A percentile compares a stretch with the other conserved stretches of the same genome.
These are phyloP conservation scores for Scheffersomyces stipitis DNA, from an alignment of 805 yeast genomes.

Conservation along the genomic window DNA sequence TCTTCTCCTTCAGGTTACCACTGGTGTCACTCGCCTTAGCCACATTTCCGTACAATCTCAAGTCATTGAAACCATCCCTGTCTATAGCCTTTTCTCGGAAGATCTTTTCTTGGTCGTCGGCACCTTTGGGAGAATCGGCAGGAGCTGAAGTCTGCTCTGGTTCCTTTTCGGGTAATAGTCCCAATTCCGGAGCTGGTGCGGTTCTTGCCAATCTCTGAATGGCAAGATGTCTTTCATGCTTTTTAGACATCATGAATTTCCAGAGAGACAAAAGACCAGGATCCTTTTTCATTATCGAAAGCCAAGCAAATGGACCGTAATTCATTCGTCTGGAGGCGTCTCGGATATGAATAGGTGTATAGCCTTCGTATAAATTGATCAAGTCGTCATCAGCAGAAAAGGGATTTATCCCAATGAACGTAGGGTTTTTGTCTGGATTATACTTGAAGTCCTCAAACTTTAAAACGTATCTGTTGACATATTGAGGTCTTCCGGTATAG, in stretches of 20 bases:
- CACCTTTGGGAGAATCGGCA: not conserved
- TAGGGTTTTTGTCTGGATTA: conserved; percentile 7
- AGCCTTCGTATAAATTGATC: conserved; percentile 43
- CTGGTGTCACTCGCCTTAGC: not conserved
- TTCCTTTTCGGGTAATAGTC: not conserved
- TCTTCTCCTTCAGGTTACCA: not conserved
- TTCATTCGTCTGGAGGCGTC: conserved; percentile 39
- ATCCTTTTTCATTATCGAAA: conserved; percentile 50
- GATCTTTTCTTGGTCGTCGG: conserved; percentile 11
- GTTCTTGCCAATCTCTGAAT: not conserved
- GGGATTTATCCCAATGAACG: conserved; percentile 24
- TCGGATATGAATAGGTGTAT: conserved; percentile 41
- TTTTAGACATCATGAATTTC: conserved; percentile 5
- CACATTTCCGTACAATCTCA: conserved; percentile 15
- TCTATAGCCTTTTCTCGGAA: conserved; percentile 25
- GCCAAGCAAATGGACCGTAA: conserved; percentile 55
- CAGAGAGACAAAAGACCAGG: conserved; percentile 13
- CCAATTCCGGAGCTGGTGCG: not conserved
- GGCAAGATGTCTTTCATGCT: not conserved
- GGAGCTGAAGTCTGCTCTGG: not conserved
- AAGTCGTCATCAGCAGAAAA: conserved; percentile 24
- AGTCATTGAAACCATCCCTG: conserved; percentile 23
- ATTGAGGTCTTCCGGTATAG: not conserved
- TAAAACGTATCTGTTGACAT: not conserved
- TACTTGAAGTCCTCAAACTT: not conserved